Evolutionary conservation across 225 moss, liverwort and hornwort genomes (phyloP).

Genomic region (Marchantia paleacea): DNA sequence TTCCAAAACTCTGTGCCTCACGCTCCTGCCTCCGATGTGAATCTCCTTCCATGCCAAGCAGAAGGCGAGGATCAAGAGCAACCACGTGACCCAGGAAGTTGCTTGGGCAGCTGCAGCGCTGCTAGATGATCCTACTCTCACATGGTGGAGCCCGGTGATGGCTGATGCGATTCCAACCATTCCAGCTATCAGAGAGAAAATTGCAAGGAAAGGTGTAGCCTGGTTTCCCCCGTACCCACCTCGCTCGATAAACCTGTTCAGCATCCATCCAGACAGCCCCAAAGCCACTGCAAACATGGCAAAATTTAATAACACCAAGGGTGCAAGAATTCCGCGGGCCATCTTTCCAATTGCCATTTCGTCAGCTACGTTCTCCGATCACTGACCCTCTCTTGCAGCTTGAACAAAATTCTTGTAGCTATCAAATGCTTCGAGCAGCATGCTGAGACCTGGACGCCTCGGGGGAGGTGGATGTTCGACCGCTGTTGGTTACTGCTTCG

Average conservation of each 20-base stretch:
- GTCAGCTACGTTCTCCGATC: not conserved
- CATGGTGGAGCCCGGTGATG: constrained; percentile 24
- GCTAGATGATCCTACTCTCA: constrained; percentile 11
- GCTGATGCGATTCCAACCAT: constrained; percentile 21
- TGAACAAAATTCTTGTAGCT: not conserved
- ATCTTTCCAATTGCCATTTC: not conserved
- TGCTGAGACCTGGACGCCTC: too few relatives aligned
- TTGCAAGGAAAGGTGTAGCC: not conserved
- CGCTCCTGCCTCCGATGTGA: constrained; percentile 1
- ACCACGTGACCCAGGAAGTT: constrained; percentile 20
- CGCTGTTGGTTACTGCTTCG: not conserved
- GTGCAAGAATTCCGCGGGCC: not conserved
- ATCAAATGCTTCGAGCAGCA: not conserved
- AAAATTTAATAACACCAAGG: not conserved
- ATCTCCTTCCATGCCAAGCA: constrained; percentile 35
- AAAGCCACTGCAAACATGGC: not conserved
- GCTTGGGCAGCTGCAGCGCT: constrained; percentile 20
- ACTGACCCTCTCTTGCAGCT: not conserved
- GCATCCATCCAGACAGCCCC: constrained; percentile 13
- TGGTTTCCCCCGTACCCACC: constrained; percentile 8
- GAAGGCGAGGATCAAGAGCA: constrained; percentile 33
- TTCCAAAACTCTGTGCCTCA: constrained; percentile 19
- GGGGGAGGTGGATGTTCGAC: not conserved
- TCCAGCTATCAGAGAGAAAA: constrained; percentile 17
- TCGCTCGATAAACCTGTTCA: not conserved